Evolutionary conservation across 257 asterid genomes (phyloP).

Genomic region (Solanum medicagineum): DNA sequence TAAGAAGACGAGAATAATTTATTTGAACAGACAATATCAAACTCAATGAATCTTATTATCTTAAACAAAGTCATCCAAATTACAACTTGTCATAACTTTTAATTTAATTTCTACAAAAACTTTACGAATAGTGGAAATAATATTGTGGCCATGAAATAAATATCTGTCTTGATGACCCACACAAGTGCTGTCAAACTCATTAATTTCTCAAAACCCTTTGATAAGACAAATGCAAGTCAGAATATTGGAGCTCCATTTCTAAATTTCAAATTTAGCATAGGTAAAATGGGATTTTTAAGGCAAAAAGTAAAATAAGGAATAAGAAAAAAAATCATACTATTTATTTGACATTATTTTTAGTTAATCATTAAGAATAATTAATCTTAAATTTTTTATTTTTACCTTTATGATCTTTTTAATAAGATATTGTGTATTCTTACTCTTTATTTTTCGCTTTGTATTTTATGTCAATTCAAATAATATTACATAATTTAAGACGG

Average conservation of each 20-base stretch:
- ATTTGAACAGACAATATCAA: background rate
- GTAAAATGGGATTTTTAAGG: background rate
- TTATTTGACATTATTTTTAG: background rate
- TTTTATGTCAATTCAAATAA: too few species aligned
- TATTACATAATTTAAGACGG: background rate
- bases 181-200: constrained; percentile 74
- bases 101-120: background rate
- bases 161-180: constrained; percentile 64
- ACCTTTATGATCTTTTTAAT: background rate
- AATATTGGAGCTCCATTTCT: constrained; percentile 15
- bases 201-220: constrained; percentile 18
- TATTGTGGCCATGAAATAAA: constrained; percentile 48
- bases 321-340: background rate
- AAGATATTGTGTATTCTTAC: too few species aligned
- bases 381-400: background rate
- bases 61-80: background rate
- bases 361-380: background rate
- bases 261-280: background rate
- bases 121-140: background rate
- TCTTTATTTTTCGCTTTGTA: too few species aligned
- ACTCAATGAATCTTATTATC: background rate
- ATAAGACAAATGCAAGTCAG: constrained; percentile 30
- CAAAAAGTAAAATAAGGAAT: background rate
- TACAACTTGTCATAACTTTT: background rate
- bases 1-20: background rate